These are phyloP conservation scores for Clitoria ternatea DNA, from an alignment of 306 rosid genomes.

Conservation along the genomic window DNA sequence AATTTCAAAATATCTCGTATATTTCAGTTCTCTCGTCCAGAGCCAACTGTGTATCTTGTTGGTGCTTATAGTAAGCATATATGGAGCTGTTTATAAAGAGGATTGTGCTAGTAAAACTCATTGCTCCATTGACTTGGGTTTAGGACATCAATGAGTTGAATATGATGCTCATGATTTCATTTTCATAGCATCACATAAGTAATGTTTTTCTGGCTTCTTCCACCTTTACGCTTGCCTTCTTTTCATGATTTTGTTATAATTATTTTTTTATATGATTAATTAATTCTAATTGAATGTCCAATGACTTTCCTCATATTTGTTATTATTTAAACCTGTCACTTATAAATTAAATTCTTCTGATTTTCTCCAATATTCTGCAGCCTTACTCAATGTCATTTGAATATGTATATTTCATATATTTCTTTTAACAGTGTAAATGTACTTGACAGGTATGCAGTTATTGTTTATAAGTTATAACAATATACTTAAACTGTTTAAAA, in stretches of 20 bases:
- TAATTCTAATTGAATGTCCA: background rate
- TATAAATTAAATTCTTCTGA: constrained; percentile 1
- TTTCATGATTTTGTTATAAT: background rate
- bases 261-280: background rate
- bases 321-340: background rate
- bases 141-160: background rate
- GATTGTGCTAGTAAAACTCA: background rate
- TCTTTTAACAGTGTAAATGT: constrained; percentile 1
- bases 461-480: constrained; percentile 11
- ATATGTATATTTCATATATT: background rate
- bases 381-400: constrained; percentile 3
- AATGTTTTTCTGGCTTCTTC: background rate
- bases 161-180: background rate
- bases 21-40: background rate
- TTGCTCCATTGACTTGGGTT: background rate
- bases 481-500: constrained; percentile 2
- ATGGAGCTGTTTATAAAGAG: background rate
- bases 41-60: background rate
- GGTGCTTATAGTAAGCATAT: background rate
- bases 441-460: background rate
- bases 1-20: background rate
- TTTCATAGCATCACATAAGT: background rate
- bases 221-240: background rate
- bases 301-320: background rate
- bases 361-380: constrained; percentile 12